Percentiles rank a stretch among this genome's conserved stretches.
Conservation (phyloP, 768 basidiomycete species). For the Roridomyces roridus region DNA sequence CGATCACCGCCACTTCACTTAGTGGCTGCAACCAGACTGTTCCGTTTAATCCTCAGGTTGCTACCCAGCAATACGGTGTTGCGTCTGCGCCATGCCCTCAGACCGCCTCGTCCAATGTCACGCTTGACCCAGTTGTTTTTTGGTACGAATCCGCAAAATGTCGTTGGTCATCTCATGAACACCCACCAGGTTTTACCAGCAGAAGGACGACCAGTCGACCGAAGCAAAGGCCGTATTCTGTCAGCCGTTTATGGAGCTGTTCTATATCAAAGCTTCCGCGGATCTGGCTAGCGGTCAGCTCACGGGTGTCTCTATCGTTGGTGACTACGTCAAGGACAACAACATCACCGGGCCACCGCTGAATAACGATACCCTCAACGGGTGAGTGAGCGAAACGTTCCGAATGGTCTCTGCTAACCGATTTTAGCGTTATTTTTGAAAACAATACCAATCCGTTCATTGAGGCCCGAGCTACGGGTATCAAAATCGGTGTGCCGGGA, state of each 20-base stretch:
- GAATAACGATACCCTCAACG: conserved; percentile 12
- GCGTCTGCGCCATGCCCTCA: conserved; percentile 35
- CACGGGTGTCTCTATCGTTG: conserved; percentile 2
- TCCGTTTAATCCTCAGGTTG: conserved; percentile 32
- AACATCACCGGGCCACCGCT: conserved; percentile 23
- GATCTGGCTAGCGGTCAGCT: conserved; percentile 33
- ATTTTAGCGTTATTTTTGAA: conserved; percentile 50
- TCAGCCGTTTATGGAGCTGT: conserved; percentile 41
- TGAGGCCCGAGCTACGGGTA: conserved; percentile 55
- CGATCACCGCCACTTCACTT: conserved; percentile 37
- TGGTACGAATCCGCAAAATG: conserved; percentile 44
- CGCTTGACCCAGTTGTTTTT: conserved; percentile 53
- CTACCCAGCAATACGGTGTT: conserved; percentile 46
- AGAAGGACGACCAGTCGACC: conserved; percentile 21
- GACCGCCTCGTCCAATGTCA: conserved; percentile 24
- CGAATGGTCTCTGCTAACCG: not conserved
- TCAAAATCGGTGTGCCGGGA: conserved; percentile 59
- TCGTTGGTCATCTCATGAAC: not conserved
- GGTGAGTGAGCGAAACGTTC: conserved; percentile 4
- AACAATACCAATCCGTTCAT: conserved; percentile 50
- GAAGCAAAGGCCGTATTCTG: conserved; percentile 48
- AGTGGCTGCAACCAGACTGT: conserved; percentile 41
- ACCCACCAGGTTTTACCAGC: conserved; percentile 38
- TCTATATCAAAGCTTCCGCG: conserved; percentile 40
- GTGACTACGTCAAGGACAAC: conserved; percentile 9